A percentile compares a stretch with the other conserved stretches of the same genome.
Conservation (phyloP, 23 red algal species). For the Rhodosorus marinus region DNA sequence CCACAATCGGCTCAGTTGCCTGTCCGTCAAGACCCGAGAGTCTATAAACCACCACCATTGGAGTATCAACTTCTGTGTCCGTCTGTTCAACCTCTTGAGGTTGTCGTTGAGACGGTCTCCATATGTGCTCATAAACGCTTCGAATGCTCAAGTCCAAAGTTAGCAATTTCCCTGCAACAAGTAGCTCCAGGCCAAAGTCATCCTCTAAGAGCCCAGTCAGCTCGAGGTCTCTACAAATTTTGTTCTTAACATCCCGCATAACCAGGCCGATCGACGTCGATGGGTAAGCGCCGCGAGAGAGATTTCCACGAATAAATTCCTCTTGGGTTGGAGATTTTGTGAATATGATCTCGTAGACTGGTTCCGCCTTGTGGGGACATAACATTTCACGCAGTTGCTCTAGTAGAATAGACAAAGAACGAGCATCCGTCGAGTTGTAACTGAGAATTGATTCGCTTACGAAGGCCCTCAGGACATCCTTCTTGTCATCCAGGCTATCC, state of each 20-base stretch:
- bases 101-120: conserved; percentile 8
- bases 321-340: conserved; percentile 73
- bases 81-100: no score
- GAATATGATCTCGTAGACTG: conserved; percentile 19
- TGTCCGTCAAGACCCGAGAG: conserved; percentile 70
- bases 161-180: conserved; percentile 55
- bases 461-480: no score
- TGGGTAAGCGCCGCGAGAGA: conserved; percentile 33
- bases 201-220: conserved; percentile 46
- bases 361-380: conserved; percentile 24
- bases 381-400: conserved; percentile 30
- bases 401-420: conserved; percentile 25
- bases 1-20: conserved; percentile 52
- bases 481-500: no score
- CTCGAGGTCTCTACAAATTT: conserved; percentile 59
- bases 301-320: conserved; percentile 66
- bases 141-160: conserved; percentile 45
- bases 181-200: conserved; percentile 73
- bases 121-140: conserved; percentile 32
- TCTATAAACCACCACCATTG: conserved; percentile 53
- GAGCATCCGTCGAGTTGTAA: no score
- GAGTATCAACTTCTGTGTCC: neutral
- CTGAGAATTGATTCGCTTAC: no score
- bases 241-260: conserved; percentile 68
- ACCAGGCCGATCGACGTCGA: conserved; percentile 28